Base-by-base conservation (phyloP, 2,329 filamentous ascomycete species). In the Pseudogymnoascus sp. region DNA sequence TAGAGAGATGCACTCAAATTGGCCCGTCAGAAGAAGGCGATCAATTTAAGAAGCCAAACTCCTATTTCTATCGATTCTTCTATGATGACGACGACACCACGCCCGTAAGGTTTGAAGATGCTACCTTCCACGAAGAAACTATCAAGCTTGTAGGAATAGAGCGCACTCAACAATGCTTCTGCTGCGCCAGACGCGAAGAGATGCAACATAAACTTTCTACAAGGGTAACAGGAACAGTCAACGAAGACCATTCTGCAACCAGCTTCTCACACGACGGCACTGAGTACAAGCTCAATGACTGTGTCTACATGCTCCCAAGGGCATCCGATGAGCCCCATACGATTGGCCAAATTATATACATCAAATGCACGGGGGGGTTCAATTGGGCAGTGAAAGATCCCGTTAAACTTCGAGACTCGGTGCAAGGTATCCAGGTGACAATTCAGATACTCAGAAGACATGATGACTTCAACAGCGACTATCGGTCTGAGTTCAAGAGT, bases 31-130 rank as follows among this genome's bases (percentile, higher is more conserved):
- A 11, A 61, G 64, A 10, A 14, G 47, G 10, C 11, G 16, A 33
- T 3, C 24, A 38, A 1, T 11, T 53, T 6, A 40, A 35, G 24
- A 59, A 65, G 31, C 61, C 61, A 38, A 59, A 64, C 61, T 10
- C 61, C 0, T 67, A 66, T 21, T 66, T 69, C 8, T 67, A 63
- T 62, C 38, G 65, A 26, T 61, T 61, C 35, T 42, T 40, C 59
- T 38, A 61, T n/a, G 59, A 61, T 33, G 59, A 61, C 6, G 33
- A 26, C 8, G 59, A 61, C 26, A 42, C 19, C 6, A 21, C 26
- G 8, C 16, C 59, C 8, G 29, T 35, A 19, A 56, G 29, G 8
- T 61, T 38, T 38, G 59, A 61, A 19, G 59, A 61, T 42, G 59
- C 33, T 16, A 19, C 19, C 14, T 61, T 61, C 26, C 59, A 61